Conservation (phyloP, 768 basidiomycete species). For the Strobilomyces echinocephalus region DNA sequence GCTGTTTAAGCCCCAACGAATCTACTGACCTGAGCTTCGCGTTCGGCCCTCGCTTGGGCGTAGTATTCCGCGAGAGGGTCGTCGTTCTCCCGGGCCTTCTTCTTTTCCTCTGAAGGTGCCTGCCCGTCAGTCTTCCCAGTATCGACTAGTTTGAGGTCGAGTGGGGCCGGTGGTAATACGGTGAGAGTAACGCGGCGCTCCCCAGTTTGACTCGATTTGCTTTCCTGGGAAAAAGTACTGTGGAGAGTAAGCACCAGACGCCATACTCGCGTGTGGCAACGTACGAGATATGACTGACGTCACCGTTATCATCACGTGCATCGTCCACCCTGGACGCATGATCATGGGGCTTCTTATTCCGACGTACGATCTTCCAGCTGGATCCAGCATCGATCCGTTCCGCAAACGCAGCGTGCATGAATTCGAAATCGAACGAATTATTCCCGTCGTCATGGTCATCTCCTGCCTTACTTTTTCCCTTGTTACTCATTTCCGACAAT, state of each 20-base stretch:
- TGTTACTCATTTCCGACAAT: conserved; percentile 5
- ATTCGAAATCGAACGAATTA: conserved; percentile 33
- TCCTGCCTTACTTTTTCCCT: conserved; percentile 10
- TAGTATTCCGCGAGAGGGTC: conserved; percentile 71
- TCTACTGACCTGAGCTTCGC: conserved; percentile 38
- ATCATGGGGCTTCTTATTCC: neutral
- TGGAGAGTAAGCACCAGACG: conserved; percentile 12
- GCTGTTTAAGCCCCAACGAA: neutral
- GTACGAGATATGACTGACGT: conserved; percentile 48
- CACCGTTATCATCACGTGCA: conserved; percentile 18
- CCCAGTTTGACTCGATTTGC: neutral
- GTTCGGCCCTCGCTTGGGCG: conserved; percentile 47
- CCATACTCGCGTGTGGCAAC: conserved; percentile 15
- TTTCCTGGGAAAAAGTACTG: conserved; percentile 38
- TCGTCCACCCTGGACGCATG: neutral
- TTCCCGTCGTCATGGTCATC: conserved; percentile 2
- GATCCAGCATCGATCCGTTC: conserved; percentile 45
- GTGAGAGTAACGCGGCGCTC: conserved; percentile 7
- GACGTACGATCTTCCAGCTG: conserved; percentile 15
- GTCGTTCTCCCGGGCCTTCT: conserved; percentile 4
- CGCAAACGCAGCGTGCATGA: conserved; percentile 44
- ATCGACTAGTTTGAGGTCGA: conserved; percentile 9
- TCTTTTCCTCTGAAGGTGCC: neutral
- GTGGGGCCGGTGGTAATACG: conserved; percentile 25
- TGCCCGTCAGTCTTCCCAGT: neutral